Base-by-base conservation (phyloP, 257 asterid species). In the Asclepias syriaca region DNA sequence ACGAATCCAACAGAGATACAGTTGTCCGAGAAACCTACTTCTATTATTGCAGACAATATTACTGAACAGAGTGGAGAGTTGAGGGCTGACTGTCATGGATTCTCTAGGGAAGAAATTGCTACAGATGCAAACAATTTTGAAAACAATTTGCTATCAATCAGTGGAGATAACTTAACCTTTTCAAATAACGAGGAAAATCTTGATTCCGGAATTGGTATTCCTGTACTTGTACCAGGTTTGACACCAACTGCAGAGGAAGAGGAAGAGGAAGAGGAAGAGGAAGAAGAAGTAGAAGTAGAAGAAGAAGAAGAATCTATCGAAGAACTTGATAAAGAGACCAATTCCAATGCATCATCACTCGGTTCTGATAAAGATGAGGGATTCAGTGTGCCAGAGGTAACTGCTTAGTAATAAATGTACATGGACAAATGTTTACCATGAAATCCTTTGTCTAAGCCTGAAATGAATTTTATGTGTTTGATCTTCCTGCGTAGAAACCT, bases 201-300 rank as follows among this genome's bases (percentile, higher is more conserved):
- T 14, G 74, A 56, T 10, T 43, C 43, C 18, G 79, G 74, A 13
- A 85, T 84, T 22, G 87, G 65, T 63, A 65, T 72, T 69, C 83
- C 85, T 27, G 89, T 85, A 75, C 69, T 93, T 49, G 89, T 90
- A 48, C 95, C 90, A 1, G 96, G 96, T 24, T 80, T 90, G 68
- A 65, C 72, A 72, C 74, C 84, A 61, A 8, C 27, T 43, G 11
- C 48, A 8, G 79, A 75, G 50, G 88, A 76, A 78, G 79, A 29
- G 61, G 84, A 73, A 65, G 83, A 77, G 78, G 79, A 29, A 65
- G 84, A 73, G 60, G n/a, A n/a, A n/a, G n/a, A n/a, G n/a, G n/a
- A n/a, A n/a, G 83, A 69, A 68, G 65, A 19, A 65, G 83, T 67
- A 68, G 60, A 19, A 48, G n/a, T n/a, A n/a, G n/a, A n/a, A n/a